Conservation (phyloP, 2,329 filamentous ascomycete genomes). For the Pezicula carpinea region DNA sequence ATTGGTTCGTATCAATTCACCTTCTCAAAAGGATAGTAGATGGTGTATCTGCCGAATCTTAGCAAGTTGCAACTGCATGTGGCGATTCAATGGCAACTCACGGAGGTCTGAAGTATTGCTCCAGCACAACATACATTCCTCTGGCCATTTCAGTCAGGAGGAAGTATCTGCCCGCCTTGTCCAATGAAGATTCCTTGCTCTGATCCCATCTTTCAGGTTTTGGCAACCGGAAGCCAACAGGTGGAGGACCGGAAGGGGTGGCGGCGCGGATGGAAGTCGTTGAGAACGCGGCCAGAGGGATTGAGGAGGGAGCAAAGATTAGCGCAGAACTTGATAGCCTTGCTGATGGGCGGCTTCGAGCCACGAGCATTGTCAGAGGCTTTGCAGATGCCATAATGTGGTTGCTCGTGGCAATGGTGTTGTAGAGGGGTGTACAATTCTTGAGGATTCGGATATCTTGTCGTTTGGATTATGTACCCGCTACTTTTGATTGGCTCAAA, state of each 20-base stretch:
- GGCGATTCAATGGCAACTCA: conserved; percentile 50
- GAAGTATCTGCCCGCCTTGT: conserved; percentile 90
- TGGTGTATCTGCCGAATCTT: conserved; percentile 71
- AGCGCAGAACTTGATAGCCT: conserved; percentile 22
- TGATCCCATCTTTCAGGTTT: conserved; percentile 75
- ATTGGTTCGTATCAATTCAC: conserved; percentile 32
- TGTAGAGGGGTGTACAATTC: conserved; percentile 15
- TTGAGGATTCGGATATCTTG: conserved; percentile 7
- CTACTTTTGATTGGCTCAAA: neutral
- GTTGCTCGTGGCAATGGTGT: conserved; percentile 27
- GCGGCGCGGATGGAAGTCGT: conserved; percentile 35
- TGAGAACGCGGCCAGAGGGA: conserved; percentile 22
- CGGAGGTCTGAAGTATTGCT: conserved; percentile 98
- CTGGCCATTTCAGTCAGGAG: conserved; percentile 92
- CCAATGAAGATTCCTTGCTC: conserved; percentile 68
- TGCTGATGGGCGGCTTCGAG: conserved; percentile 26
- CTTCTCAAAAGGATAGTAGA: conserved; percentile 98
- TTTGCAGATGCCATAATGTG: conserved; percentile 30
- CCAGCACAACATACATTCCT: conserved; percentile 95
- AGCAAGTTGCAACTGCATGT: conserved; percentile 17
- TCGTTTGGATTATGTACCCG: too few relatives aligned
- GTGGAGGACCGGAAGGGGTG: conserved; percentile 73
- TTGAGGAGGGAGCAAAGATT: conserved; percentile 16
- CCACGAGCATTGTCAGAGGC: conserved; percentile 32
- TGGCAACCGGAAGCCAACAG: conserved; percentile 74